Evolutionary conservation across 805 yeast genomes (phyloP).

Genomic region (Candida broadrunensis): DNA sequence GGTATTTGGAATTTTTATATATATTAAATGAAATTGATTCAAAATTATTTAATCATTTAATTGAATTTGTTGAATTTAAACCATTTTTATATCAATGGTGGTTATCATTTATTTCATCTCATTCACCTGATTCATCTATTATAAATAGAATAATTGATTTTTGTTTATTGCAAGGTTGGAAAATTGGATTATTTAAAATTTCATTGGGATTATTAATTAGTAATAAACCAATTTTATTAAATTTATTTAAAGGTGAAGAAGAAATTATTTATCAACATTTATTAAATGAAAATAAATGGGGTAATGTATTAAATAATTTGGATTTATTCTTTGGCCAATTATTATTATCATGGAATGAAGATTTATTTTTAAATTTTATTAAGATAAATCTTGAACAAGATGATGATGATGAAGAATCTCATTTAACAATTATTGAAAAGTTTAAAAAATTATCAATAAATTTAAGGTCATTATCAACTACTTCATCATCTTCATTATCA

Average conservation of each 20-base stretch:
- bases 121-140: slow-evolving; percentile 52
- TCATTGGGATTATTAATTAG: slow-evolving; percentile 50
- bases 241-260: slow-evolving; percentile 31
- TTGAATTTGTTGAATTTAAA: slow-evolving; percentile 38
- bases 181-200: slow-evolving; percentile 49
- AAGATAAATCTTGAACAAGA: slow-evolving; percentile 1
- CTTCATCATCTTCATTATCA: slow-evolving; percentile 7
- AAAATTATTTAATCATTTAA: slow-evolving; percentile 43
- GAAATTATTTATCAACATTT: slow-evolving; percentile 44
- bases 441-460: slow-evolving; percentile 25
- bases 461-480: slow-evolving; percentile 10
- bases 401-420: neutral
- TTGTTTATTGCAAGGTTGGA: slow-evolving; percentile 53
- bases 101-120: slow-evolving; percentile 56
- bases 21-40: slow-evolving; percentile 41
- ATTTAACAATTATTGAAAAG: slow-evolving; percentile 23
- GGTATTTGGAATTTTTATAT: slow-evolving; percentile 49
- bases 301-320: slow-evolving; percentile 32
- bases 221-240: slow-evolving; percentile 45
- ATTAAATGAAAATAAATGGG: slow-evolving; percentile 44
- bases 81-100: slow-evolving; percentile 66
- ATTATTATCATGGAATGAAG: slow-evolving; percentile 33
- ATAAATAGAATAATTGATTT: slow-evolving; percentile 50
- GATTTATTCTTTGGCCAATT: slow-evolving; percentile 38
- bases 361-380: slow-evolving; percentile 16